Conservation (phyloP, 257 asterid genomes). For the Fraxinus americana region DNA sequence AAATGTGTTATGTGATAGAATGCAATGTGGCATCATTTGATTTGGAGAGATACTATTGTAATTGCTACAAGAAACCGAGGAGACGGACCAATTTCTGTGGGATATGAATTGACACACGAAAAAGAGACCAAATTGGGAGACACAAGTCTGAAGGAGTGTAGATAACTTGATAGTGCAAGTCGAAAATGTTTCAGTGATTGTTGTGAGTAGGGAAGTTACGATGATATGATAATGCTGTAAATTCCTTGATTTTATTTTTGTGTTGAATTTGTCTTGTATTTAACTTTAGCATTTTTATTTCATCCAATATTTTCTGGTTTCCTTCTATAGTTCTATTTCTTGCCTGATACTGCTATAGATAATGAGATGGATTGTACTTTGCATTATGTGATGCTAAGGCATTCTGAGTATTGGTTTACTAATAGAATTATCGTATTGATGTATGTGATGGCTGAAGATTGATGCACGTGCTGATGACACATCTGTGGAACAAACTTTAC, state of each 20-base stretch:
- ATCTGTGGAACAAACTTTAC: conserved; percentile 50
- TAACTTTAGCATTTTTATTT: neutral
- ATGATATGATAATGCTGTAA: conserved; percentile 3
- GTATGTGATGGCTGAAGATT: conserved; percentile 50
- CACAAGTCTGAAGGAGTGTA: neutral
- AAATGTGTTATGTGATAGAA: too few species aligned
- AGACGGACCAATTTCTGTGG: neutral
- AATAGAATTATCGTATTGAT: neutral
- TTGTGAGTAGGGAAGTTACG: neutral
- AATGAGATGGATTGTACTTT: conserved; percentile 2
- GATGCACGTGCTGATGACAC: conserved; percentile 37
- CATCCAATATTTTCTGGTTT: conserved; percentile 3
- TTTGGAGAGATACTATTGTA: neutral
- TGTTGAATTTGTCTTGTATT: neutral
- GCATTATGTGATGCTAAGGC: neutral
- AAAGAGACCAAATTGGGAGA: neutral
- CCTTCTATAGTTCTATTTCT: neutral
- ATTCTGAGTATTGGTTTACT: conserved; percentile 6
- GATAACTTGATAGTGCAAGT: neutral
- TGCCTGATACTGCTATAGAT: neutral
- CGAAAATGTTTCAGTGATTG: neutral
- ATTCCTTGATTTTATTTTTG: neutral
- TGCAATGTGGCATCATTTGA: neutral
- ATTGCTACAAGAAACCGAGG: neutral
- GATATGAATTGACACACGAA: neutral